phyloP scores from a whole-genome alignment of 345 rosid genomes.

The Mallotus nudiflorus region DNA sequence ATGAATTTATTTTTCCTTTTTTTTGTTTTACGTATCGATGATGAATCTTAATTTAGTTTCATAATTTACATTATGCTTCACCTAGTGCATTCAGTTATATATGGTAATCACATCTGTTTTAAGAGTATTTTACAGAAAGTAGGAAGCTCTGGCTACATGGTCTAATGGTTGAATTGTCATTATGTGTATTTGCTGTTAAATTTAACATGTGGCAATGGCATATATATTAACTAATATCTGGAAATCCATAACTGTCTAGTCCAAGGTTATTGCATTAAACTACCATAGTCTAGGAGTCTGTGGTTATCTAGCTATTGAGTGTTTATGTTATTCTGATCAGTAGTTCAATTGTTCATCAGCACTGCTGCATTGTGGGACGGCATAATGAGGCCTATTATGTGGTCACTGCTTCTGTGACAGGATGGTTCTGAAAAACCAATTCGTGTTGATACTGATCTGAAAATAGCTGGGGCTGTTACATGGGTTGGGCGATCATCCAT shows the following conservation, averaged over 20 bases:
- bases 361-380: conserved; percentile 59
- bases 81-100: no score
- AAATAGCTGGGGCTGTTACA: conserved; percentile 70
- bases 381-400: conserved; percentile 55
- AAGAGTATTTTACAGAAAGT: no score
- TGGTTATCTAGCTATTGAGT: neutral
- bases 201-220: neutral
- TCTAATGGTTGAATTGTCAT: conserved; percentile 2
- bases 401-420: conserved; percentile 95
- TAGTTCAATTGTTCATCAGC: conserved; percentile 41
- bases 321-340: neutral
- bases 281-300: neutral
- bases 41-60: neutral
- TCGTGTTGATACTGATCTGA: conserved; percentile 51
- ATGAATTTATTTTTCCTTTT: neutral
- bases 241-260: neutral
- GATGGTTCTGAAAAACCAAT: conserved; percentile 70
- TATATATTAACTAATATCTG: no score
- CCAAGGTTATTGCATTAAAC: neutral
- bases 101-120: no score
- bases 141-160: no score
- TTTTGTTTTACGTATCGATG: neutral
- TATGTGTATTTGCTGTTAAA: neutral
- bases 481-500: conserved; percentile 92
- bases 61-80: neutral